Evolutionary conservation across 2,329 filamentous ascomycete genomes (phyloP).

Genomic region (Fusarium citri): DNA sequence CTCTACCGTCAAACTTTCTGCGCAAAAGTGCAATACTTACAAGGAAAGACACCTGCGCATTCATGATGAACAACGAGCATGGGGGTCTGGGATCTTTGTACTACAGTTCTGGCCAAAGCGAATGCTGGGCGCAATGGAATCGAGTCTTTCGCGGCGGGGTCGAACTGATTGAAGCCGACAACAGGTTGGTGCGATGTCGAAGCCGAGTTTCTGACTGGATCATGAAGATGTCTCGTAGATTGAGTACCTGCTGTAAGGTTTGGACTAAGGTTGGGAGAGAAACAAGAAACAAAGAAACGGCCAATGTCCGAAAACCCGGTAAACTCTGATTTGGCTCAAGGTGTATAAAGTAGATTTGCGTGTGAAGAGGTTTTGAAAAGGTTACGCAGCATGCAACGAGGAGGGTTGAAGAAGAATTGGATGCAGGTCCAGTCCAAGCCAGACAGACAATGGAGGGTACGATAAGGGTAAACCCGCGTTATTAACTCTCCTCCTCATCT

Average conservation of each 20-base stretch:
- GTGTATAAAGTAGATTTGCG: conserved; percentile 6
- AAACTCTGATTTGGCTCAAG: conserved; percentile 34
- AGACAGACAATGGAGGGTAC: conserved; percentile 24
- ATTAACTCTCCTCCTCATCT: conserved; percentile 41
- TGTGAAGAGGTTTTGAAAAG: conserved; percentile 23
- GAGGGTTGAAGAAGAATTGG: conserved; percentile 14
- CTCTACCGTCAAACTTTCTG: background rate
- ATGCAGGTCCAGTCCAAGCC: conserved; percentile 25
- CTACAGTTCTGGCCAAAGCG: conserved; percentile 1
- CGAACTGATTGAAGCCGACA: conserved; percentile 16
- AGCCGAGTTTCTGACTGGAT: conserved; percentile 30
- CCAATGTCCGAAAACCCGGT: conserved; percentile 23
- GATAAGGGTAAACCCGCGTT: conserved; percentile 42
- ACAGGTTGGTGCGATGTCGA: conserved; percentile 27
- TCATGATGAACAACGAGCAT: conserved; percentile 57
- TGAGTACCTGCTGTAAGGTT: conserved; percentile 35
- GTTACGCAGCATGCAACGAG: conserved; percentile 8
- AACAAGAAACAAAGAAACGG: conserved; percentile 27
- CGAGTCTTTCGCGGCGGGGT: conserved; percentile 13
- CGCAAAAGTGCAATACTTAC: conserved; percentile 54
- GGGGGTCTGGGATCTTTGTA: conserved; percentile 13
- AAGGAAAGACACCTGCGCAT: conserved; percentile 68
- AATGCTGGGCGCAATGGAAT: conserved; percentile 6
- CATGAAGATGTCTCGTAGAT: conserved; percentile 36
- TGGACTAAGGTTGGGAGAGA: conserved; percentile 33